Evolutionary conservation across 805 yeast species (phyloP).

Genomic region (Candida manassasensis): DNA sequence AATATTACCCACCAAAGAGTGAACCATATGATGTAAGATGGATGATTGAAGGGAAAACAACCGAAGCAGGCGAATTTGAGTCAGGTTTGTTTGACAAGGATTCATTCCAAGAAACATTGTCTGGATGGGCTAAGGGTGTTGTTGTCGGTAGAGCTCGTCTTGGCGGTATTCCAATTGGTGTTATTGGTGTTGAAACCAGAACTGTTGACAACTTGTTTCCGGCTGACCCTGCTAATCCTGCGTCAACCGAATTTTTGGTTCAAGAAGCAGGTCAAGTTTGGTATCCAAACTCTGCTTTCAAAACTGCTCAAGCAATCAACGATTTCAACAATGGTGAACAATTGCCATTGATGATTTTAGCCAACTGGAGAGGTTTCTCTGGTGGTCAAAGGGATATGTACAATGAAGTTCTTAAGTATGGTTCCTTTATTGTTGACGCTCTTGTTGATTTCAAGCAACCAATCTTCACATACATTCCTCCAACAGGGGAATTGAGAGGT

Average conservation of each 20-base stretch:
- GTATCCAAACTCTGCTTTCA: slow-evolving; percentile 99
- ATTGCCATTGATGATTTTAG: slow-evolving; percentile 93
- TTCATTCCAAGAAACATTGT: slow-evolving; percentile 92
- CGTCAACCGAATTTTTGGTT: slow-evolving; percentile 77
- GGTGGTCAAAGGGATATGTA: slow-evolving; percentile 99
- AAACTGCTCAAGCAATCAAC: slow-evolving; percentile 97
- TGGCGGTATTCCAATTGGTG: slow-evolving; percentile 99
- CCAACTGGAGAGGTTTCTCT: slow-evolving; percentile 99
- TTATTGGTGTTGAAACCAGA: slow-evolving; percentile 92
- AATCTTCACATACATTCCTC: slow-evolving; percentile 94
- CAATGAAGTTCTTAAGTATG: slow-evolving; percentile 95
- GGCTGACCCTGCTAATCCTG: slow-evolving; percentile 98
- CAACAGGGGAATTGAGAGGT: slow-evolving; percentile 97
- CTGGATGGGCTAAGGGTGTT: slow-evolving; percentile 99
- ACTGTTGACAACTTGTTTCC: slow-evolving; percentile 85
- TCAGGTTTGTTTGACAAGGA: slow-evolving; percentile 86
- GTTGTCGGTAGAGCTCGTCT: slow-evolving; percentile 98
- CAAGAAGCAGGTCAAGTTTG: slow-evolving; percentile 99
- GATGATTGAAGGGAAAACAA: slow-evolving; percentile 81
- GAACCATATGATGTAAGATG: slow-evolving; percentile 89
- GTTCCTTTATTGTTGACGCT: slow-evolving; percentile 96
- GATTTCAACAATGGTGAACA: slow-evolving; percentile 98
- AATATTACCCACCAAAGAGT: slow-evolving; percentile 64
- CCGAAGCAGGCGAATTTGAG: slow-evolving; percentile 69
- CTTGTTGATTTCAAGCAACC: slow-evolving; percentile 95